These are phyloP conservation scores for Ramalina intermedia DNA, from an alignment of 495 filamentous ascomycete species.

Conservation along the genomic window DNA sequence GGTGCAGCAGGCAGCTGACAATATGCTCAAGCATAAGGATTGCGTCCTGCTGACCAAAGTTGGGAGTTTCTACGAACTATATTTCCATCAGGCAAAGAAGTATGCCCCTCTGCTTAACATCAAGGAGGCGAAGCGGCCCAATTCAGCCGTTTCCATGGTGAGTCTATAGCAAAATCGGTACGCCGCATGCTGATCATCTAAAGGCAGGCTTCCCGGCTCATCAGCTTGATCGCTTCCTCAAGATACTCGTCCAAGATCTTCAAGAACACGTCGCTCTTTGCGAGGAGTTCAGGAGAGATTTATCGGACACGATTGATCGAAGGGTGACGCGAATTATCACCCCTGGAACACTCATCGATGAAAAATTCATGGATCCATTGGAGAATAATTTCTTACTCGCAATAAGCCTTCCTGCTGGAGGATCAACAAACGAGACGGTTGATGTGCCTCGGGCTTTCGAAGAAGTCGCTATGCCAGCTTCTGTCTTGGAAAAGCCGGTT, in stretches of 20 bases:
- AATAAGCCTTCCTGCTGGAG: conserved; percentile 31
- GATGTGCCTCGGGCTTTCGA: conserved; percentile 13
- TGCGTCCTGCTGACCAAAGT: conserved; percentile 84
- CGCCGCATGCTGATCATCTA: background rate
- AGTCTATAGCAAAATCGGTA: background rate
- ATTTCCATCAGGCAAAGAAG: conserved; percentile 78
- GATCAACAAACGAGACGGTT: background rate
- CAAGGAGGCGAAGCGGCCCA: conserved; percentile 77
- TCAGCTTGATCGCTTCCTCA: conserved; percentile 82
- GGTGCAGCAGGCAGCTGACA: conserved; percentile 73
- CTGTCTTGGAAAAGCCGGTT: conserved; percentile 32
- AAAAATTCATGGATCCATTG: conserved; percentile 87
- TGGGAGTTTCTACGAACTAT: conserved; percentile 81
- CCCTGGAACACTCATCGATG: conserved; percentile 89
- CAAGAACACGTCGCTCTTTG: conserved; percentile 84
- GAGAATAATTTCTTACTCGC: conserved; percentile 85
- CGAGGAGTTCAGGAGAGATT: conserved; percentile 70
- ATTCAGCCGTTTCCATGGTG: conserved; percentile 61
- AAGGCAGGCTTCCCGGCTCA: conserved; percentile 86
- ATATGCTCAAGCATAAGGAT: conserved; percentile 80
- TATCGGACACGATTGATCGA: conserved; percentile 54
- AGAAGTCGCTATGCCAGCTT: conserved; percentile 18
- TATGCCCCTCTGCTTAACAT: conserved; percentile 73
- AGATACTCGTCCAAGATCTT: conserved; percentile 80
- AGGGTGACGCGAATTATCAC: conserved; percentile 78